Evolutionary conservation across 139 green algal genomes (phyloP).

Genomic region (Micromonas pusilla): DNA sequence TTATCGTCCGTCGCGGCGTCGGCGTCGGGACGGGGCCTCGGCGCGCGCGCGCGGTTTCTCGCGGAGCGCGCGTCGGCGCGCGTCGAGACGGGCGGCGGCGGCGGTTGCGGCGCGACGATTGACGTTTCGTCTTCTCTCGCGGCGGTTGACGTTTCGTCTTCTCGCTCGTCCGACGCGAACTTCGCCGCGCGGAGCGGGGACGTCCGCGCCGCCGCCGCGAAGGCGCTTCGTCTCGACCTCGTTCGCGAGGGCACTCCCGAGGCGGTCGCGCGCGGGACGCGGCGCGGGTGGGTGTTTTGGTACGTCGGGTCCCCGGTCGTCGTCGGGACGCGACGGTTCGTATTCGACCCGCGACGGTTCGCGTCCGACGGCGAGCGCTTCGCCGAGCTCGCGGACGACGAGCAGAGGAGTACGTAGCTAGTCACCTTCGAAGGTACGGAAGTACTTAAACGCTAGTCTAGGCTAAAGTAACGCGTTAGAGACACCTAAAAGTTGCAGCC

Average conservation of each 20-base stretch:
- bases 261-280: neutral
- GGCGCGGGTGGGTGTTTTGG: neutral
- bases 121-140: neutral
- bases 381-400: neutral
- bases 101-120: neutral
- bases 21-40: too few relatives aligned
- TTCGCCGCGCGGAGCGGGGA: too few relatives aligned
- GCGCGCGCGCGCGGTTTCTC: too few relatives aligned
- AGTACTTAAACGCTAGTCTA: neutral
- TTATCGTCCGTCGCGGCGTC: too few relatives aligned
- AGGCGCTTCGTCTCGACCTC: neutral
- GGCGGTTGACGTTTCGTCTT: neutral
- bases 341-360: neutral
- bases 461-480: neutral
- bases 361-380: neutral
- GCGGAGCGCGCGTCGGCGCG: neutral
- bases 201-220: neutral
- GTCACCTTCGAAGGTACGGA: neutral
- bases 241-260: neutral
- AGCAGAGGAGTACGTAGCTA: neutral
- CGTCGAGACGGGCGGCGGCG: neutral
- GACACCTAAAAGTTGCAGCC: neutral
- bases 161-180: neutral
- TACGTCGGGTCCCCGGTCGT: conserved; percentile 9
- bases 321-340: neutral